Conservation (phyloP, 495 filamentous ascomycete genomes). For the Zalerion maritima region DNA sequence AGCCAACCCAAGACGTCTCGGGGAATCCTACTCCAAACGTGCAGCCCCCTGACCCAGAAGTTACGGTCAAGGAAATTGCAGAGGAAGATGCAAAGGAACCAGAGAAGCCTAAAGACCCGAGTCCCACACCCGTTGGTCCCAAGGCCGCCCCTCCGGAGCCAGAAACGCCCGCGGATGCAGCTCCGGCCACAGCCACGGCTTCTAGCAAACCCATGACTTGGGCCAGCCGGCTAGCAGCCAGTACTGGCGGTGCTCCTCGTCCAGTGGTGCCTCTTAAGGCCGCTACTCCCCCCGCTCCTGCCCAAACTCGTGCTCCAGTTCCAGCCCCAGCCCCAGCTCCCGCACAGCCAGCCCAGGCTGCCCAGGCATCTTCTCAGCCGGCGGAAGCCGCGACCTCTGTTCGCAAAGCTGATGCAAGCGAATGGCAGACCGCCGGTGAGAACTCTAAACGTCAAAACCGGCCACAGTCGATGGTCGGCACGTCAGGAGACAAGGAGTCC, state of each 20-base stretch:
- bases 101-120: slow-evolving; percentile 44
- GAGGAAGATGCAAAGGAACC: slow-evolving; percentile 32
- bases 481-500: slow-evolving; percentile 45
- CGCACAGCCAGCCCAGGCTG: slow-evolving; percentile 11
- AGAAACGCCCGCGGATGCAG: slow-evolving; percentile 20
- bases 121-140: slow-evolving; percentile 38
- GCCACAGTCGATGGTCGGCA: slow-evolving; percentile 34
- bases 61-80: slow-evolving; percentile 26
- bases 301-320: slow-evolving; percentile 14
- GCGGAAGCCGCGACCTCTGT: slow-evolving; percentile 12
- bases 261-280: slow-evolving; percentile 35
- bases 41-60: slow-evolving; percentile 19
- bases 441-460: slow-evolving; percentile 71
- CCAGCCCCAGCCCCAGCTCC: slow-evolving; percentile 11
- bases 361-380: slow-evolving; percentile 12
- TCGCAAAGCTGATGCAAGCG: slow-evolving; percentile 32
- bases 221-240: slow-evolving; percentile 58
- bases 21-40: slow-evolving; percentile 29
- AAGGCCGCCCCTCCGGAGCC: slow-evolving; percentile 24
- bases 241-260: slow-evolving; percentile 24
- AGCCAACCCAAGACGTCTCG: slow-evolving; percentile 19
- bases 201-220: slow-evolving; percentile 66
- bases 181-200: slow-evolving; percentile 18
- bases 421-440: slow-evolving; percentile 73
- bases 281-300: slow-evolving; percentile 22